These are phyloP conservation scores for Stentor coeruleus DNA, from an alignment of 73 alveolate genomes.

Conservation along the genomic window DNA sequence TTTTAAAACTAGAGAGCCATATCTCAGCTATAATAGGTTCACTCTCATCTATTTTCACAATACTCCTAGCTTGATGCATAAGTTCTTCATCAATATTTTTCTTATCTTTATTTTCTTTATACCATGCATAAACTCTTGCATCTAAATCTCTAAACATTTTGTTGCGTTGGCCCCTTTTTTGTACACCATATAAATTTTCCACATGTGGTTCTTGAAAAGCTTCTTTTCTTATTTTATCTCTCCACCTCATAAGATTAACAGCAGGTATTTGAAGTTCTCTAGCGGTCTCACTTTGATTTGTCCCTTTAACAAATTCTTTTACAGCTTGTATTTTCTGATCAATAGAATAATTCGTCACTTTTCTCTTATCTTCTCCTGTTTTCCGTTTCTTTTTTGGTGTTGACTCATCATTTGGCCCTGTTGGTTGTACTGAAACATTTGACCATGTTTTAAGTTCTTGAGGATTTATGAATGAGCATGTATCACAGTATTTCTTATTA, in stretches of 20 bases:
- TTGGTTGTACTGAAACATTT: background rate
- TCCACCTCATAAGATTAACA: slow-evolving; percentile 6
- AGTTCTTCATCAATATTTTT: background rate
- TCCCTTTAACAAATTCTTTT: background rate
- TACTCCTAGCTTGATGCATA: background rate
- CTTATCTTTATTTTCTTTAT: background rate
- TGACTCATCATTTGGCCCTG: background rate
- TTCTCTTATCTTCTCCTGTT: background rate
- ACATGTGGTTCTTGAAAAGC: slow-evolving; percentile 17
- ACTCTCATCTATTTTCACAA: background rate
- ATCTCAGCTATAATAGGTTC: background rate
- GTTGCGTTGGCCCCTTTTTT: slow-evolving; percentile 15
- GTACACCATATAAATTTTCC: background rate
- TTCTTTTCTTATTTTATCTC: slow-evolving; percentile 23
- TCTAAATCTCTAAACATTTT: slow-evolving; percentile 17
- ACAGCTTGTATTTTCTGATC: slow-evolving; percentile 16
- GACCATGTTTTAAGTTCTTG: background rate
- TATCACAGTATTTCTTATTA: background rate
- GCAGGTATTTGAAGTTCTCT: slow-evolving; percentile 11
- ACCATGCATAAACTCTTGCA: background rate
- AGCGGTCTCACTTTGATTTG: slow-evolving; percentile 16
- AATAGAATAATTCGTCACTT: background rate
- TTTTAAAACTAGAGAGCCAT: slow-evolving; percentile 6
- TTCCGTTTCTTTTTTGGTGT: background rate
- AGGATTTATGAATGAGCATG: background rate